These are phyloP conservation scores for Globisporangium yorkense DNA, from an alignment of 352 stramenopile genomes.

Conservation along the genomic window DNA sequence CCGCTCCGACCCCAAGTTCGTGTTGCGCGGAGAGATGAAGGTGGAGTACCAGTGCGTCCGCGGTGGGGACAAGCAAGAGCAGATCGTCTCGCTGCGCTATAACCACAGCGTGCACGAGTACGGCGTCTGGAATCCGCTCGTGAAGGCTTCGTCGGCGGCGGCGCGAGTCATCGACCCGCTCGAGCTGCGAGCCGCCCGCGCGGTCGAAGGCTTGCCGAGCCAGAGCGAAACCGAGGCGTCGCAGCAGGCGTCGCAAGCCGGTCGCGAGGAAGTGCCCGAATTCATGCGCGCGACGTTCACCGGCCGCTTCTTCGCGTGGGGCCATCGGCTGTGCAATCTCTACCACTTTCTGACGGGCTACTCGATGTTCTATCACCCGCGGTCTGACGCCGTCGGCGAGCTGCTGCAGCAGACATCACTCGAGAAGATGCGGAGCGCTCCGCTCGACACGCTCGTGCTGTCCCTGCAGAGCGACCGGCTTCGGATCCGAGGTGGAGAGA, in stretches of 20 bases:
- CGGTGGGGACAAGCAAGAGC: constrained; percentile 6
- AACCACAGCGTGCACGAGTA: constrained; percentile 4
- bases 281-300: constrained; percentile 20
- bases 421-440: constrained; percentile 35
- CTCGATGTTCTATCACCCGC: constrained; percentile 57
- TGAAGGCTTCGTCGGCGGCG: constrained; percentile 8
- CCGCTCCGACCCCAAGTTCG: constrained; percentile 8
- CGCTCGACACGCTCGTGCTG: constrained; percentile 53
- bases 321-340: constrained; percentile 51
- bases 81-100: constrained; percentile 13
- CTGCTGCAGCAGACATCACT: constrained; percentile 7
- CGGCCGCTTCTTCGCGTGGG: constrained; percentile 44
- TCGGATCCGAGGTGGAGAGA: constrained; percentile 48
- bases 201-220: background rate
- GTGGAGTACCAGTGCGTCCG: constrained; percentile 8
- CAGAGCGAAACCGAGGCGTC: constrained; percentile 9
- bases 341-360: constrained; percentile 62
- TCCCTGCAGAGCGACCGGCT: constrained; percentile 58
- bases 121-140: constrained; percentile 12
- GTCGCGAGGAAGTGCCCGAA: constrained; percentile 8
- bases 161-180: background rate
- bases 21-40: constrained; percentile 10
- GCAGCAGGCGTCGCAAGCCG: background rate
- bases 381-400: constrained; percentile 13
- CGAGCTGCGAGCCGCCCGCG: background rate